Conservation (phyloP, 805 yeast species). For the Hyphopichia homilentoma region DNA sequence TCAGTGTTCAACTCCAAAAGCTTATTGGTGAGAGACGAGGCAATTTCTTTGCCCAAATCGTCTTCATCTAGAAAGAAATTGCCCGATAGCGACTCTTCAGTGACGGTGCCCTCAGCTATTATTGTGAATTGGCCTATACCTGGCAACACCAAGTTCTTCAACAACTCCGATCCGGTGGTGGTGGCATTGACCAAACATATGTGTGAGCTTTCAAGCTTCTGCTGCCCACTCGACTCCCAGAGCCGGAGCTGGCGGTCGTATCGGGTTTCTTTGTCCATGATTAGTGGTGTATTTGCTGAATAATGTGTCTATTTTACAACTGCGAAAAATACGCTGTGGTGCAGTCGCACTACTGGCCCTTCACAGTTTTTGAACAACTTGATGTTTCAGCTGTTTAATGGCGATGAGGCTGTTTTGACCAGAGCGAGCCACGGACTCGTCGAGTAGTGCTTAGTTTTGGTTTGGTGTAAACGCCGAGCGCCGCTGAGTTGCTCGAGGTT, state of each 20-base stretch:
- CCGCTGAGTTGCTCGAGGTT: no score
- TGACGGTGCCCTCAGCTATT: constrained; percentile 44
- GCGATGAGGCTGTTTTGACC: no score
- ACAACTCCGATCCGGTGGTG: constrained; percentile 58
- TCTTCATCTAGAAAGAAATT: constrained; percentile 58
- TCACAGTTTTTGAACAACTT: no score
- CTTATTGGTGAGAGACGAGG: constrained; percentile 34
- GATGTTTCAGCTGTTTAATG: no score
- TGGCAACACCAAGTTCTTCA: constrained; percentile 77
- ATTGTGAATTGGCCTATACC: constrained; percentile 64
- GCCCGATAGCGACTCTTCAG: constrained; percentile 42
- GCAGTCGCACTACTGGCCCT: neutral
- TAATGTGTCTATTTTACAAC: neutral
- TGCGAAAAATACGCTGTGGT: neutral
- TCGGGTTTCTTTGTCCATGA: constrained; percentile 43
- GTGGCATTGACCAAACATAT: constrained; percentile 60
- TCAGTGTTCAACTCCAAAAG: constrained; percentile 62
- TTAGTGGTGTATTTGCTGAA: constrained; percentile 1
- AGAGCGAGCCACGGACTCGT: no score
- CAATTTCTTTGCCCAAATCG: constrained; percentile 41
- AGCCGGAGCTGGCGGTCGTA: constrained; percentile 86
- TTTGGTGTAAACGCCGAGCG: no score
- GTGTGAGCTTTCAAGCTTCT: constrained; percentile 49
- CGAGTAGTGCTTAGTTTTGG: no score
- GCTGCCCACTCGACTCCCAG: constrained; percentile 82